A percentile compares a stretch with the other conserved stretches of the same genome.
Conservation (phyloP, 768 basidiomycete genomes). For the Auriscalpium microsporum region DNA sequence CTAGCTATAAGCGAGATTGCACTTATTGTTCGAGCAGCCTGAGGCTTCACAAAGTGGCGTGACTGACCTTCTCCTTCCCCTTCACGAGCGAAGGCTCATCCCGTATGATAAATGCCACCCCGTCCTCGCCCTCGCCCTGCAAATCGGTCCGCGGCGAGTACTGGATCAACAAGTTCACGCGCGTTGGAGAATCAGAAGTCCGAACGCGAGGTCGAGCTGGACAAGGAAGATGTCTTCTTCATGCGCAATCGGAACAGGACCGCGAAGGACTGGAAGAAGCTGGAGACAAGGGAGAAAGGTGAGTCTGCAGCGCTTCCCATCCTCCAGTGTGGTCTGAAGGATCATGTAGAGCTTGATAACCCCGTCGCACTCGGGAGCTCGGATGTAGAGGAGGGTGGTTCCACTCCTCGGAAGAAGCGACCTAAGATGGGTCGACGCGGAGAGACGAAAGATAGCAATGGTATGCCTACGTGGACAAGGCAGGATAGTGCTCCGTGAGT, state of each 20-base stretch:
- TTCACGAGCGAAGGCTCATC: not conserved
- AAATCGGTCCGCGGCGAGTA: constrained; percentile 2
- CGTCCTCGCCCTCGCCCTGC: constrained; percentile 15
- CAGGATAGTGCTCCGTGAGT: constrained; percentile 10
- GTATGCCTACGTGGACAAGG: constrained; percentile 13
- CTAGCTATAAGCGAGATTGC: too few relatives aligned
- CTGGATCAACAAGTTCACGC: not conserved
- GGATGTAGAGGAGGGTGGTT: constrained; percentile 12
- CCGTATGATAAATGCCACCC: not conserved
- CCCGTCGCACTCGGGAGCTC: constrained; percentile 12
- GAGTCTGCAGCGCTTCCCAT: constrained; percentile 10
- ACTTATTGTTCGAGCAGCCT: too few relatives aligned
- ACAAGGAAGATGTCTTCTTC: constrained; percentile 63
- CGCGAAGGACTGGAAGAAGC: constrained; percentile 46
- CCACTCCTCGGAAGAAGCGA: constrained; percentile 11
- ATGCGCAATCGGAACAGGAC: constrained; percentile 57
- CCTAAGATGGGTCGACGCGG: constrained; percentile 1
- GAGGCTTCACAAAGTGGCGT: not conserved
- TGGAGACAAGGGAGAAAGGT: constrained; percentile 55
- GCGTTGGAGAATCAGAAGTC: constrained; percentile 6
- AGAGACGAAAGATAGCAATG: constrained; percentile 3
- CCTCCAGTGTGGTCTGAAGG: not conserved
- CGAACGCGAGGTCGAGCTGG: constrained; percentile 20
- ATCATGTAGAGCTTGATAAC: constrained; percentile 5
- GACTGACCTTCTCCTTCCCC: not conserved